Conservation (phyloP, 495 filamentous ascomycete genomes). For the Usnea hakonensis region DNA sequence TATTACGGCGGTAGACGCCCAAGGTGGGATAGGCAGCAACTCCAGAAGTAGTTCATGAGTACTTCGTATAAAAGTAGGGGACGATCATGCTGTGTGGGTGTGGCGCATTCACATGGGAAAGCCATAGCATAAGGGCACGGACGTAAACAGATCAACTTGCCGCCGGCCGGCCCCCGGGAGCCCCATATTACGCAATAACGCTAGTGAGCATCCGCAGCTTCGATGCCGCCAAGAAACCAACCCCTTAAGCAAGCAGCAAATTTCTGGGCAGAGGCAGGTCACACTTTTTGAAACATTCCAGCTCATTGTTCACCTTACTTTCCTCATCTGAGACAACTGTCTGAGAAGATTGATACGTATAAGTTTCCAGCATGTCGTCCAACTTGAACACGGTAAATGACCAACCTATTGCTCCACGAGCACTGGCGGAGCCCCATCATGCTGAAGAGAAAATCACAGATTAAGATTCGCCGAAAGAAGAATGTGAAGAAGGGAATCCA, state of each 20-base stretch:
- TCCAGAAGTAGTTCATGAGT: not conserved
- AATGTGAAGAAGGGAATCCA: conserved; percentile 99
- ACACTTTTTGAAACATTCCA: conserved; percentile 7
- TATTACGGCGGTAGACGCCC: conserved; percentile 13
- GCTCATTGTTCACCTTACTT: conserved; percentile 7
- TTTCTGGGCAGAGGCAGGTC: conserved; percentile 3
- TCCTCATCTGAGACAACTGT: conserved; percentile 7
- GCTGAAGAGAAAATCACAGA: conserved; percentile 39
- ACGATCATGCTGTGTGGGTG: conserved; percentile 2
- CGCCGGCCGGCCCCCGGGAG: too few species aligned
- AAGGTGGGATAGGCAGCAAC: not conserved
- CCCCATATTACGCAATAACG: not conserved
- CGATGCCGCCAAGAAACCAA: conserved; percentile 10
- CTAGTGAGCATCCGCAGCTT: not conserved
- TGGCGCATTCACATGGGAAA: not conserved
- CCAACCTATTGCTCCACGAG: conserved; percentile 1
- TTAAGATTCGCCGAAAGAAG: conserved; percentile 99
- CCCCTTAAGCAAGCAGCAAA: conserved; percentile 18
- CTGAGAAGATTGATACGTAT: not conserved
- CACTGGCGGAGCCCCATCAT: not conserved
- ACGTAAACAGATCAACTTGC: conserved; percentile 6
- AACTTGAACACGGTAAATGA: conserved; percentile 53
- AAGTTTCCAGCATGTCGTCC: conserved; percentile 49
- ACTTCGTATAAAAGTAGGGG: not conserved
- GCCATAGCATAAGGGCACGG: not conserved